Base-by-base conservation (phyloP, 2,329 filamentous ascomycete genomes). In the Paraphoma sp. region DNA sequence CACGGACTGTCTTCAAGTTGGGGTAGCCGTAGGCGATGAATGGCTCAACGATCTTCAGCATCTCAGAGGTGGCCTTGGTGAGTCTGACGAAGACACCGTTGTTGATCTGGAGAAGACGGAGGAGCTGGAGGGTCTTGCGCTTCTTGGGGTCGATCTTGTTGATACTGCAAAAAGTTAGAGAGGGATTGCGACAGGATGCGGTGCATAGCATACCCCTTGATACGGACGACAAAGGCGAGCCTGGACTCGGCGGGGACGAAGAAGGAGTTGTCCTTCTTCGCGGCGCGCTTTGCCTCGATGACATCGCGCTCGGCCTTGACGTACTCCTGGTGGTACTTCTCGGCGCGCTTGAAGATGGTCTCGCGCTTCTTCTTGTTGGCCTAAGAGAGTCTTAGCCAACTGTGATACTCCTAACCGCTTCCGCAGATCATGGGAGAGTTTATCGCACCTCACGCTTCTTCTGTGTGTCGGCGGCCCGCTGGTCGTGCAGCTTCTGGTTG, bases 121-220 rank as follows among this genome's bases (percentile, higher is more conserved):
- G 94, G 63, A 99, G 92, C 86, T 99, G 95, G 75, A 99, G 90
- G 80, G 97, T 98, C 91, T 99, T 99, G 89, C 95, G 94, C 83
- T 96, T 96, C 92, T 99, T 98, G 78, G 95, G 95, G 81, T 96
- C 89, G 78, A 99, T 98, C 92, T 99, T 99, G 92, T 98, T 98
- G 92, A 99, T 98, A 97, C 94, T 89, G 64, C 45, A 48, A 29
- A 11, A 9, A 18, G 45, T 65, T 59, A 64, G 59, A 23, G 8
- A 41, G 31, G n/a, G 43, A 9, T 23, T 18, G 14, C 17, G 12
- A 16, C n/a, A 7, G 14, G 6, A 16, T 11, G 8, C 12, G 28
- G 6, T 33, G 17, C 16, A 36, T 29, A 11, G 77, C 86, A 71
- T 82, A 90, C 88, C 89, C 95, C 92, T 99, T 99, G 89, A 99